These are phyloP conservation scores for Saprolegnia parasitica DNA, from an alignment of 352 stramenopile species.

Conservation along the genomic window DNA sequence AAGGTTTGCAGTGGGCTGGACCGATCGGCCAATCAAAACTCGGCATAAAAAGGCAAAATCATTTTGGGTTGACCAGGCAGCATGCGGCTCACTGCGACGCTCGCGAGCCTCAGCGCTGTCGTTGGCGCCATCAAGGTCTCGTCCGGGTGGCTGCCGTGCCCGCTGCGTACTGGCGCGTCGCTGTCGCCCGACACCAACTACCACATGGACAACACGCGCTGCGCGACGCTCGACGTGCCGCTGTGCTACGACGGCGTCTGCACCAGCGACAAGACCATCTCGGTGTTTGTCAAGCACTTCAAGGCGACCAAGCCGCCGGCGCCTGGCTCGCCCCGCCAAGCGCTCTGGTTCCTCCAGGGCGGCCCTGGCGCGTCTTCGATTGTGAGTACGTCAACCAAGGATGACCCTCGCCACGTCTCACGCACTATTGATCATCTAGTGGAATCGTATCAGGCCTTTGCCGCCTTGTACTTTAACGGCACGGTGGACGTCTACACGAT, in stretches of 20 bases:
- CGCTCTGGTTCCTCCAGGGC: constrained; percentile 46
- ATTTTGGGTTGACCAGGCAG: too few species aligned
- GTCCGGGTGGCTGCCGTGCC: too few species aligned
- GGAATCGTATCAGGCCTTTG: constrained; percentile 35
- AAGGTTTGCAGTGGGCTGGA: too few species aligned
- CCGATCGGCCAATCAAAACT: too few species aligned
- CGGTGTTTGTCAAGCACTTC: constrained; percentile 41
- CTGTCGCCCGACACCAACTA: too few species aligned
- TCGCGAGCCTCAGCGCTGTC: too few species aligned
- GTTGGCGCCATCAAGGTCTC: too few species aligned
- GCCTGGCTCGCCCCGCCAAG: constrained; percentile 26
- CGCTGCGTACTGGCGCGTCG: too few species aligned
- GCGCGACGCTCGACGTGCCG: constrained; percentile 34
- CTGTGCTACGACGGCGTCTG: constrained; percentile 41
- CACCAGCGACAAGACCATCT: constrained; percentile 31
- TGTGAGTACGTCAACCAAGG: constrained; percentile 33
- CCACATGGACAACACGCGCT: constrained; percentile 31
- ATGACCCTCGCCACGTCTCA: neutral
- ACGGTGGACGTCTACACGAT: constrained; percentile 50
- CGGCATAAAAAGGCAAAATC: too few species aligned
- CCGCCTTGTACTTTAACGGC: constrained; percentile 32
- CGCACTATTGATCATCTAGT: constrained; percentile 29
- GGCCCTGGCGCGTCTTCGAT: constrained; percentile 38
- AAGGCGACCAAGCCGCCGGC: constrained; percentile 30
- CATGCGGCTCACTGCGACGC: too few species aligned